A percentile compares a stretch with the other conserved stretches of the same genome.
phyloP scores from a whole-genome alignment of 2,329 filamentous ascomycete species.

The Epichloe uncinata region DNA sequence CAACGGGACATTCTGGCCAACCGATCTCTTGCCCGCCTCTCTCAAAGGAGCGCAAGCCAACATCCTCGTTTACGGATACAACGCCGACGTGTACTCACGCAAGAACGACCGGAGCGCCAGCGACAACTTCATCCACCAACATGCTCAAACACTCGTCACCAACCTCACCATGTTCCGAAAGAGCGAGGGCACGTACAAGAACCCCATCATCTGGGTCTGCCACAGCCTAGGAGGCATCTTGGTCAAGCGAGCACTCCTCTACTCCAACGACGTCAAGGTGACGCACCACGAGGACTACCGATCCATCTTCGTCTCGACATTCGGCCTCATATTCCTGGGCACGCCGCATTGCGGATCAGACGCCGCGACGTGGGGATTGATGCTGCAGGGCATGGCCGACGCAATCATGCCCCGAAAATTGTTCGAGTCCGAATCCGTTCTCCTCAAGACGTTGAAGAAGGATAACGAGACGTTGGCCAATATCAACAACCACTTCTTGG shows the following conservation, averaged over 20 bases:
- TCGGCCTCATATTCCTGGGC: constrained; percentile 62
- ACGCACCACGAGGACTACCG: constrained; percentile 50
- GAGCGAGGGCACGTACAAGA: constrained; percentile 39
- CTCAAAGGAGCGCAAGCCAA: constrained; percentile 46
- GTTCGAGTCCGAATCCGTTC: constrained; percentile 52
- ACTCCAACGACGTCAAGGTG: constrained; percentile 47
- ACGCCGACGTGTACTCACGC: constrained; percentile 47
- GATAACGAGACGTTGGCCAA: constrained; percentile 63
- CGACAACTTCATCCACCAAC: constrained; percentile 55
- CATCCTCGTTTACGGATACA: constrained; percentile 61
- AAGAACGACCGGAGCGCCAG: constrained; percentile 40
- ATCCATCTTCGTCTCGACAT: constrained; percentile 61
- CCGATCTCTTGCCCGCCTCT: constrained; percentile 49
- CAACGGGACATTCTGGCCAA: constrained; percentile 54
- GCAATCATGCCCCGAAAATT: constrained; percentile 51
- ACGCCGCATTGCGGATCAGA: constrained; percentile 63
- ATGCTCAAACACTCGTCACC: constrained; percentile 55
- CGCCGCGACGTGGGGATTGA: constrained; percentile 51
- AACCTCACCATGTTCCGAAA: constrained; percentile 50
- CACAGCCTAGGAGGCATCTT: constrained; percentile 64
- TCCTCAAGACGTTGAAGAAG: constrained; percentile 57
- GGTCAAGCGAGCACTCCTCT: constrained; percentile 55
- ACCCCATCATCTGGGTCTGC: constrained; percentile 63
- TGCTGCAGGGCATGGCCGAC: constrained; percentile 55
- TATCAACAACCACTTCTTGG: constrained; percentile 60